Evolutionary conservation across 2,329 filamentous ascomycete genomes (phyloP), one percentile per base, ranked within the genome.

Genomic region (Trichoderma atrobrunneum): DNA sequence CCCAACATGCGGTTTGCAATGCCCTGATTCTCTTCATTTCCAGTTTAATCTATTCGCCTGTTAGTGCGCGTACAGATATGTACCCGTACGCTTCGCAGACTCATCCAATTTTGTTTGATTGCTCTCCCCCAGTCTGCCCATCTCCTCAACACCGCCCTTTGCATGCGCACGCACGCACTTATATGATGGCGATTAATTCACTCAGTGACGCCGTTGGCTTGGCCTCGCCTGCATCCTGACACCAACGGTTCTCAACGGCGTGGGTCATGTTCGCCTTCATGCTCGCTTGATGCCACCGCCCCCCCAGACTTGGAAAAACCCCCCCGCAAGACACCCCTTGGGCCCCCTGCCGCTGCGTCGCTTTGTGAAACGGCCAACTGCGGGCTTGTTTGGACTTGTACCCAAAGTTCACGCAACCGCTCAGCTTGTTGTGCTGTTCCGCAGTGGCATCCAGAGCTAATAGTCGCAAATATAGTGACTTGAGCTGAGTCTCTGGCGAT

Each of bases 281-380:
- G 21, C 57, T 69, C 36, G 54, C 26, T 36, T 48, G 56, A 51
- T 48, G 59, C 66, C 39, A n/a, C 34, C 57, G 28, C 65, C 57
- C 65, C 54, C 56, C 43, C 66, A 24, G 39, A 54, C 14, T 70
- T 70, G 36, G 30, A 21, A 62, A 62, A 32, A 24, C 67, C 56
- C 54, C 67, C 67, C 56, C 67, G 30, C 67, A 30, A 34, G 36
- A 32, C 56, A 7, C 54, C 18, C 65, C 56, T 30, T 14, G 18
- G 18, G 7, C 32, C 67, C 66, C 67, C 67, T 70, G 57, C 57
- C 16, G 28, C 39, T 68, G 54, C 26, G 65, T 43, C 34, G 48
- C 18, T 32, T 61, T 62, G 67, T 70, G 67, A 70, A 70, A 70
- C 67, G 57, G 18, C 66, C 54, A 61, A 26, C 56, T 24, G 26